Base-by-base conservation (phyloP, 495 filamentous ascomycete genomes). In the Paragyromitra xinjiangensis region DNA sequence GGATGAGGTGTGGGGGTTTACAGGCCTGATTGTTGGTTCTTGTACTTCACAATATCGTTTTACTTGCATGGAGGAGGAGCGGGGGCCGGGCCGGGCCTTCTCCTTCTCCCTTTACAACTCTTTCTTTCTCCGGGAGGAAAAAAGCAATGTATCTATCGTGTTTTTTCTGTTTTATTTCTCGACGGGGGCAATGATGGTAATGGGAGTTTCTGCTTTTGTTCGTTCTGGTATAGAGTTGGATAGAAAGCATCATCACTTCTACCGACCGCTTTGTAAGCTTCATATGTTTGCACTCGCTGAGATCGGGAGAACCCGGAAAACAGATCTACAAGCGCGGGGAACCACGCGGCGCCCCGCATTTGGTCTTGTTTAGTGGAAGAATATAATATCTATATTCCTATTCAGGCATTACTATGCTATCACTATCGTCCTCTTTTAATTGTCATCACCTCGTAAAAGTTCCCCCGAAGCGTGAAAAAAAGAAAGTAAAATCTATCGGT, bases 121-220 rank as follows among this genome's bases (percentile, higher is more conserved):
- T 64, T 26, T 61, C 64, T 74, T 70, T 50, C 42, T 42, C 44
- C 34, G 26, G 14, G 42, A 42, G 42, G 22, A 53, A 71, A 59
- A 64, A 67, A 19, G 44, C 34, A 61, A 22, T 64, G 56, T 70
- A 70, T 55, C 34, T 64, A 75, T 69, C 40, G 24, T 51, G 24
- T 48, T 75, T 71, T 40, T 76, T 75, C 19, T 34, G 0, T 59
- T 63, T 34, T 14, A 24, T 69, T 75, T 61, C 37, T 65, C 26
- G 22, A 19, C 72, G 14, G 26, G 67, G 69, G 61, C 69, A 42
- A 66, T 55, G 34, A 26, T 39, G 53, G 51, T 77, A 71, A 76
- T 71, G 67, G 67, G 67, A 71, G 66, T 75, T 69, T 75, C 42
- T 74, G 63, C 50, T 66, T 74, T 40, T 61, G 22, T 22, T 62